Evolutionary conservation across 202 grass and related monocot species (phyloP), one percentile per base, ranked within the genome.

Genomic region (Schoenoplectus tabernaemontani): DNA sequence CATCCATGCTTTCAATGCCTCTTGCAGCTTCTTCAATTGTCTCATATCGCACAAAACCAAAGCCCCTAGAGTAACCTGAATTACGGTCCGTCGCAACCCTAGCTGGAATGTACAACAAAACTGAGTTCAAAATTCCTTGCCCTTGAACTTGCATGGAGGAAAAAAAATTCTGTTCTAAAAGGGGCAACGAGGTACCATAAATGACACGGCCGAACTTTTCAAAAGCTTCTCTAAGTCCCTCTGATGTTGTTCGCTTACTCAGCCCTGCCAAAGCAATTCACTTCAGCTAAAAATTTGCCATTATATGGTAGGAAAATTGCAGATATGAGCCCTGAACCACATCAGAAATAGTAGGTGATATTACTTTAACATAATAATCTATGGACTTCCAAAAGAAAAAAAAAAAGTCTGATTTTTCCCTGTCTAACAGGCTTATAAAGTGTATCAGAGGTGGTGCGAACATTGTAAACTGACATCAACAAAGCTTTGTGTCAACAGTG

Each of bases 1-100:
- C 96, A 74, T 98, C 96, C 96, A 95, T 91, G 63, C 89, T 90
- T 69, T 92, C 88, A 50, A 90, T 89, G 81, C 91, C 96, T 83
- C 84, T 87, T 20, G 67, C 3, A 17, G 96, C 96, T 69, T 98
- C 96, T 81, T 95, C 89, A 42, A 87, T 38, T 1, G 88, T 83
- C 69, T 84, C 79, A 82, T 98, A 98, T 17, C 83, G 85, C 62
- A 98, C 88, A 83, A 98, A 98, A 44, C 96, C 96, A 86, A 92
- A 95, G 43, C 96, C 96, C 83, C 87, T 98, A 9, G 96, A 98
- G 82, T 90, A 95, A 64, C 91, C 90, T 41, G 70, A 89, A 59
- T 87, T 65, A 74, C 82, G 91, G 42, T 98, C 96, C 39, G 88
- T 83, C 75, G 92, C 83, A 87, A 98, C 96, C 83, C 81, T 89